A percentile compares a stretch with the other conserved stretches of the same genome.
These are phyloP conservation scores for Sporothrix inflata DNA, from an alignment of 2,329 filamentous ascomycete genomes.

Conservation along the genomic window DNA sequence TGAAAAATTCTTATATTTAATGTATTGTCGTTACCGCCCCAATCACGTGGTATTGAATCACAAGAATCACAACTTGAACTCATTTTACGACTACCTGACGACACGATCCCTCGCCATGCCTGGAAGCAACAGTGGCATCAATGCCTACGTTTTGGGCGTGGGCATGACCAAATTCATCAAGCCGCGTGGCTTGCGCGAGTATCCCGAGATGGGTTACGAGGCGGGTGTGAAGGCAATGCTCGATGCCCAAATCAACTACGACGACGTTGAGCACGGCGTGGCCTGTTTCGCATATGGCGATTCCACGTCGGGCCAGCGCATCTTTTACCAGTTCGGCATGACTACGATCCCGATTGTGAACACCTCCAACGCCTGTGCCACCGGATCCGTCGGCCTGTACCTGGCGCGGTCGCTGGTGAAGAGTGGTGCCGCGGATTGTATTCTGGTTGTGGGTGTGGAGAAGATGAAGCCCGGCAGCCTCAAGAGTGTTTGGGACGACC, in stretches of 20 bases:
- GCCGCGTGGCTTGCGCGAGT: constrained; percentile 87
- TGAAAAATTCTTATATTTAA: too few relatives aligned
- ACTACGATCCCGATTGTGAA: constrained; percentile 96
- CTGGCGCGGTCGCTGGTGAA: too few relatives aligned
- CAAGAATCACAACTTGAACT: too few relatives aligned
- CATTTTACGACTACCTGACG: too few relatives aligned
- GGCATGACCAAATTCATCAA: constrained; percentile 99
- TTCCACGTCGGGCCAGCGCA: constrained; percentile 89
- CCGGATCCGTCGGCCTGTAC: constrained; percentile 78
- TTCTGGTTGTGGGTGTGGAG: too few relatives aligned
- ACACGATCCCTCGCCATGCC: too few relatives aligned
- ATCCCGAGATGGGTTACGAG: constrained; percentile 93
- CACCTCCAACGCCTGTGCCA: constrained; percentile 98
- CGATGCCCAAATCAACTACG: constrained; percentile 89
- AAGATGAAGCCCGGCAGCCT: too few relatives aligned
- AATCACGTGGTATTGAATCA: too few relatives aligned
- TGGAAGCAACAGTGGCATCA: constrained; percentile 51
- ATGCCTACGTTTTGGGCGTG: constrained; percentile 87
- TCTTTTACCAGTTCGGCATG: constrained; percentile 99
- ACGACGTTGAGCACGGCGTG: constrained; percentile 90
- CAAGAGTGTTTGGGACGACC: too few relatives aligned
- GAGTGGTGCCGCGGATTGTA: too few relatives aligned
- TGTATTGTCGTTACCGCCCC: too few relatives aligned
- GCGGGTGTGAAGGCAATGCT: constrained; percentile 86
- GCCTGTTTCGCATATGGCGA: constrained; percentile 98